Evolutionary conservation across 2,329 filamentous ascomycete species (phyloP), one percentile per base, ranked within the genome.

Genomic region (Cordyceps militaris): DNA sequence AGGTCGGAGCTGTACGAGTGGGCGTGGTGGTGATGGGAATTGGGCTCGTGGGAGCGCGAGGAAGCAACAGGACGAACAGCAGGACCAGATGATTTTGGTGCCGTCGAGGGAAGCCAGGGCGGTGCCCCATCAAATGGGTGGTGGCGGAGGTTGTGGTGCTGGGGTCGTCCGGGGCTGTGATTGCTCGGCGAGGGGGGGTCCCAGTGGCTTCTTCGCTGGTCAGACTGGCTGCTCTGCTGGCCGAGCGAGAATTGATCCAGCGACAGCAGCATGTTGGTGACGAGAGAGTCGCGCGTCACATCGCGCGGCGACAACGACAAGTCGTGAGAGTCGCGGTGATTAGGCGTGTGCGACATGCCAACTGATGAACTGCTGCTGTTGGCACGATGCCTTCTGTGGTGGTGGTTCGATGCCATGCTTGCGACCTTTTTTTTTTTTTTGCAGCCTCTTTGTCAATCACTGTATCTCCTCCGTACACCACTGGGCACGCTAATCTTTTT

Each of bases 201-300:
- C 52, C 52, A 55, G 23, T 28, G 53, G 30, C 53, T 44, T 32
- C 53, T 44, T 32, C 36, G 30, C 50, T 62, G 46, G 59, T 69
- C 64, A 48, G 65, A 61, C 14, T 62, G 38, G 38, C n/a, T 42
- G 38, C n/a, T 42, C 56, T 59, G 54, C 48, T 80, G 76, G 46
- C 72, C 77, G 64, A 82, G 78, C 42, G 83, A 86, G 68, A 93
- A 85, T 71, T 93, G 88, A 73, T 96, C 93, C 62, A 99, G 85
- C 42, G 92, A 96, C 63, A 94, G 79, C 60, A 97, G 84, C 87
- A 99, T 94, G 72, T 97, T 96, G 72, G 94, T 88, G 60, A 99
- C 91, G 64, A 99, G 85, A 36, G 92, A 97, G 68, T 96, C 90
- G 64, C 93, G 85, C 42, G 89, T 90, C 62, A 89, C 84, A 69